phyloP scores from a whole-genome alignment of 805 yeast genomes.

The Saccharomyces paradoxus region DNA sequence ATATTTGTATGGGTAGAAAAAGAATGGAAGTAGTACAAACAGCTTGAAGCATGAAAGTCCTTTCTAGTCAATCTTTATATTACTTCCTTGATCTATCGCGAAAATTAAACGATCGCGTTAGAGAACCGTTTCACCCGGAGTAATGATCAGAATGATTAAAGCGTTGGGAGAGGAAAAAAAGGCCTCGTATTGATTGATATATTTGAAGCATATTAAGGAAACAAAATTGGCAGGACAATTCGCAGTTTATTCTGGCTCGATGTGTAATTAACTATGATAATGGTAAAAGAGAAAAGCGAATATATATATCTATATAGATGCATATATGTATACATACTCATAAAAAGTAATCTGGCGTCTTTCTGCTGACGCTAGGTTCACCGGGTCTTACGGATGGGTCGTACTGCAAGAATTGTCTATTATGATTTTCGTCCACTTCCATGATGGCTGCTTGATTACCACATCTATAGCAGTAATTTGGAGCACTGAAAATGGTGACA shows the following conservation, averaged over 20 bases:
- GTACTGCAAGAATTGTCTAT: slow-evolving; percentile 86
- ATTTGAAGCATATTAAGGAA: background rate
- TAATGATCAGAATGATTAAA: background rate
- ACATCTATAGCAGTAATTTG: slow-evolving; percentile 94
- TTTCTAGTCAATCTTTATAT: background rate
- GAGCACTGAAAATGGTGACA: slow-evolving; percentile 90
- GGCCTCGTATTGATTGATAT: background rate
- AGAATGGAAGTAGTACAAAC: background rate
- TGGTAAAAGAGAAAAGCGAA: slow-evolving; percentile 1
- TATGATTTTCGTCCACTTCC: slow-evolving; percentile 94
- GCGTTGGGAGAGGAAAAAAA: background rate
- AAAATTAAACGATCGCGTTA: background rate
- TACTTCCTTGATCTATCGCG: background rate
- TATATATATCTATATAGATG: background rate
- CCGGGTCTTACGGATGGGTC: slow-evolving; percentile 97
- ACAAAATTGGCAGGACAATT: background rate
- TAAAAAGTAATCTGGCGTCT: slow-evolving; percentile 94
- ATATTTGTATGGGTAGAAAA: background rate
- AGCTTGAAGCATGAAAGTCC: background rate
- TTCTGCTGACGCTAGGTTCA: slow-evolving; percentile 93
- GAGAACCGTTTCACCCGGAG: background rate
- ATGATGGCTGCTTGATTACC: slow-evolving; percentile 97
- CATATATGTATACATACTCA: slow-evolving; percentile 27
- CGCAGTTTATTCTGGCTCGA: background rate
- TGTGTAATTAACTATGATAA: background rate